Percentiles rank a stretch among this genome's conserved stretches.
phyloP scores from a whole-genome alignment of 2,329 filamentous ascomycete genomes.

The Fusarium mundagurra region DNA sequence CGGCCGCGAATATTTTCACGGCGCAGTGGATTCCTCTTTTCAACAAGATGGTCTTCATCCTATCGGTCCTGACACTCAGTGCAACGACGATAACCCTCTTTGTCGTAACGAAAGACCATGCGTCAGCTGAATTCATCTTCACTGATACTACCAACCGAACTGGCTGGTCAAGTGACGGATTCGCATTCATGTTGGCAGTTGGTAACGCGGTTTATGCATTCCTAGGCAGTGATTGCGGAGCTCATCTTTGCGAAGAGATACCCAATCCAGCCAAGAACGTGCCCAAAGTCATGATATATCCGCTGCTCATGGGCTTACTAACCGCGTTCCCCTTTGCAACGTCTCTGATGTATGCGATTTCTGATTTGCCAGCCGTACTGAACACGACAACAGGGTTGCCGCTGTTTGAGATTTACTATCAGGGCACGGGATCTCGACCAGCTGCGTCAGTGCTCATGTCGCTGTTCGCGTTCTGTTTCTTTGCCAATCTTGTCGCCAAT shows the following conservation, averaged over 20 bases:
- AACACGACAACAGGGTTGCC: slow-evolving; percentile 24
- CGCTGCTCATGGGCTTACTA: slow-evolving; percentile 30
- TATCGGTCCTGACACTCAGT: slow-evolving; percentile 11
- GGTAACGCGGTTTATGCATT: slow-evolving; percentile 32
- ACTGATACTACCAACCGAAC: slow-evolving; percentile 19
- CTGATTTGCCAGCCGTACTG: slow-evolving; percentile 27
- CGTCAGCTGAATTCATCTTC: slow-evolving; percentile 21
- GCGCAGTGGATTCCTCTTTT: slow-evolving; percentile 28
- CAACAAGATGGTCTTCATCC: slow-evolving; percentile 26
- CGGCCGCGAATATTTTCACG: slow-evolving; percentile 70
- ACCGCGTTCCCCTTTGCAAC: slow-evolving; percentile 36
- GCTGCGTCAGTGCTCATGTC: slow-evolving; percentile 31
- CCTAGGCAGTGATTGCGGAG: slow-evolving; percentile 35
- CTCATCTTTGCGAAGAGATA: slow-evolving; percentile 40
- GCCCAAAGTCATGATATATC: slow-evolving; percentile 35
- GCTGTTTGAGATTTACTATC: slow-evolving; percentile 35
- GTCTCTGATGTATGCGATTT: slow-evolving; percentile 24
- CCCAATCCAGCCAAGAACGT: slow-evolving; percentile 39
- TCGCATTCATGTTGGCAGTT: slow-evolving; percentile 24
- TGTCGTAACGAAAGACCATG: slow-evolving; percentile 6
- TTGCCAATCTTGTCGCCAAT: slow-evolving; percentile 30
- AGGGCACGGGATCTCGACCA: slow-evolving; percentile 24
- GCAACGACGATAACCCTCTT: slow-evolving; percentile 22
- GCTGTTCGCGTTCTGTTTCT: slow-evolving; percentile 36
- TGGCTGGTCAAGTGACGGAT: slow-evolving; percentile 26